Conservation (phyloP, 805 yeast species). For the Starmerella floricola region DNA sequence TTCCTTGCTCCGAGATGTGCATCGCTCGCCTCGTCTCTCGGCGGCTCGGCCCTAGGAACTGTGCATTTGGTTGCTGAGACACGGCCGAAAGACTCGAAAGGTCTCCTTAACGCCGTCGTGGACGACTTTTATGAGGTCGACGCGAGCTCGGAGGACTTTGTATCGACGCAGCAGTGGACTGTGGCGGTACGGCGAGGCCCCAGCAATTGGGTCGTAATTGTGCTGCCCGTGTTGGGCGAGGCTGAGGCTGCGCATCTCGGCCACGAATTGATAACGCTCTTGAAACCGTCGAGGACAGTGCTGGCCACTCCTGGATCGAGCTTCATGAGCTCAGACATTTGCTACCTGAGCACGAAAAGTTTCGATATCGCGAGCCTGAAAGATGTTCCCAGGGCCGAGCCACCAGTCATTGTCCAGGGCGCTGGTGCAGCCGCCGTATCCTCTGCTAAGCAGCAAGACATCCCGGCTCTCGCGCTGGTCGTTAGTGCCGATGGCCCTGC, state of each 20-base stretch:
- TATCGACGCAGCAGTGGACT: neutral
- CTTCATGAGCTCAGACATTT: slow-evolving; percentile 12
- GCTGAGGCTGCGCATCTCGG: slow-evolving; percentile 17
- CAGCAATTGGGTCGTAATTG: slow-evolving; percentile 1
- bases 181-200: slow-evolving; percentile 6
- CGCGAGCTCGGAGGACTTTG: slow-evolving; percentile 4
- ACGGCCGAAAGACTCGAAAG: neutral
- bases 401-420: slow-evolving; percentile 27
- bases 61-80: neutral
- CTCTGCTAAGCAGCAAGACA: slow-evolving; percentile 19
- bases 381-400: slow-evolving; percentile 19
- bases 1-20: slow-evolving; percentile 14
- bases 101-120: neutral
- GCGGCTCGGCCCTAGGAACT: slow-evolving; percentile 4
- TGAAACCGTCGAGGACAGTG: slow-evolving; percentile 4
- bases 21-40: neutral
- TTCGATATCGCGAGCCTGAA: neutral
- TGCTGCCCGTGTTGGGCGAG: slow-evolving; percentile 14
- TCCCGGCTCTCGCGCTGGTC: slow-evolving; percentile 23
- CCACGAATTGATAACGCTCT: slow-evolving; percentile 4
- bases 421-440: slow-evolving; percentile 26
- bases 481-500: slow-evolving; percentile 28
- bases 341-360: slow-evolving; percentile 6
- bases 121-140: slow-evolving; percentile 13
- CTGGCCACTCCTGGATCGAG: slow-evolving; percentile 20